Conservation (phyloP, 1,284 basidiomycete species). For the Pseudomicrostroma phylloplanum region DNA sequence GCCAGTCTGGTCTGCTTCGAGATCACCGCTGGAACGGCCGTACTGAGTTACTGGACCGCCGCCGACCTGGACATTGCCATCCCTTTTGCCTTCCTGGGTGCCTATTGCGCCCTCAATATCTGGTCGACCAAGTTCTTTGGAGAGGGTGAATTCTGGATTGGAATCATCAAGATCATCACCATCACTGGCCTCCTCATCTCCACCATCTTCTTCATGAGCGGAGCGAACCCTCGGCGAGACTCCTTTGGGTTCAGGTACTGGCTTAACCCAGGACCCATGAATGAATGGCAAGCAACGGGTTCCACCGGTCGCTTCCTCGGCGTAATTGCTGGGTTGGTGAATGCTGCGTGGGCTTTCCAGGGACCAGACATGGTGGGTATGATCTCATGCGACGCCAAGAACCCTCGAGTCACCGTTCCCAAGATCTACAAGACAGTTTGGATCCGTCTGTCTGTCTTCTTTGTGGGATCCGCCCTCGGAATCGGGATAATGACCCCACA, state of each 20-base stretch:
- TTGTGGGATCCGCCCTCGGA: no score
- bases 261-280: conserved; percentile 53
- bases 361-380: no score
- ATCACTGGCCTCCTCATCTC: conserved; percentile 13
- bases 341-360: no score
- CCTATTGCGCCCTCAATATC: conserved; percentile 11
- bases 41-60: conserved; percentile 11
- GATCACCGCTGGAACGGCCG: conserved; percentile 9
- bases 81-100: background rate
- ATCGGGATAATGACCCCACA: no score
- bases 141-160: conserved; percentile 17
- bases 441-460: no score
- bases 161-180: conserved; percentile 11
- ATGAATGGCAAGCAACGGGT: conserved; percentile 25
- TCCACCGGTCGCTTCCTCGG: no score
- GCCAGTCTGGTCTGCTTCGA: conserved; percentile 10
- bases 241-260: conserved; percentile 38
- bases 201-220: conserved; percentile 7
- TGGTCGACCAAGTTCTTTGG: conserved; percentile 10
- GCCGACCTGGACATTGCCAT: conserved; percentile 6
- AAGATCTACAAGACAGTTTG: no score
- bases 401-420: no score
- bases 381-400: no score
- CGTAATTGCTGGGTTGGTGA: no score
- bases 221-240: conserved; percentile 13